Evolutionary conservation across 2,329 filamentous ascomycete species (phyloP).

Genomic region (Fusarium sp.): DNA sequence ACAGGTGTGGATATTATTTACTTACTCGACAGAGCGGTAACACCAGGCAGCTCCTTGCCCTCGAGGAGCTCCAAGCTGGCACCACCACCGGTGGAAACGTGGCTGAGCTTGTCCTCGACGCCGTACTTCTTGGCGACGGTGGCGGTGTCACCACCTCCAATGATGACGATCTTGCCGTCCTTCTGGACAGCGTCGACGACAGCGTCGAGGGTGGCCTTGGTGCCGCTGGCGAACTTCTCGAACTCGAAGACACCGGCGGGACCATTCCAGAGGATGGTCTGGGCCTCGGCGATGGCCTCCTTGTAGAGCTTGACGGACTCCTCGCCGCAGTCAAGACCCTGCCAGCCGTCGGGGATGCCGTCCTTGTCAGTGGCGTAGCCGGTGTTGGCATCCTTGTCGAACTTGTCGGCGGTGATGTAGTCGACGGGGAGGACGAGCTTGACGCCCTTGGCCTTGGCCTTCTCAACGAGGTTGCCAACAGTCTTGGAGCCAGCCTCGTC

Average conservation of each 20-base stretch:
- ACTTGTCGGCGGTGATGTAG: constrained; percentile 96
- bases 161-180: constrained; percentile 94
- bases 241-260: constrained; percentile 98
- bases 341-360: constrained; percentile 96
- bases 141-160: constrained; percentile 96
- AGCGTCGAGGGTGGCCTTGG: constrained; percentile 89
- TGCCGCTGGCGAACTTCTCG: constrained; percentile 90
- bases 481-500: constrained; percentile 95
- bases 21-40: constrained; percentile 85
- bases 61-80: constrained; percentile 95
- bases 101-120: constrained; percentile 95
- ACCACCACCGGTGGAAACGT: constrained; percentile 96
- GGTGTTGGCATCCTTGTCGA: constrained; percentile 81
- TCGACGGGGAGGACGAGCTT: constrained; percentile 94
- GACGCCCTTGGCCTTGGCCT: constrained; percentile 96
- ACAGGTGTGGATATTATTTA: constrained; percentile 50
- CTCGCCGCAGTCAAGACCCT: constrained; percentile 94
- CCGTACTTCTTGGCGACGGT: constrained; percentile 98
- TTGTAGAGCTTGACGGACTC: constrained; percentile 90
- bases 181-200: constrained; percentile 79
- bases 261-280: constrained; percentile 99
- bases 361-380: constrained; percentile 84
- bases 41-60: constrained; percentile 96
- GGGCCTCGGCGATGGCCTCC: constrained; percentile 82
- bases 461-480: constrained; percentile 85